A percentile compares a stretch with the other conserved stretches of the same genome.
Evolutionary conservation across 805 yeast genomes (phyloP).

Genomic region (Zygosaccharomyces rouxii): DNA sequence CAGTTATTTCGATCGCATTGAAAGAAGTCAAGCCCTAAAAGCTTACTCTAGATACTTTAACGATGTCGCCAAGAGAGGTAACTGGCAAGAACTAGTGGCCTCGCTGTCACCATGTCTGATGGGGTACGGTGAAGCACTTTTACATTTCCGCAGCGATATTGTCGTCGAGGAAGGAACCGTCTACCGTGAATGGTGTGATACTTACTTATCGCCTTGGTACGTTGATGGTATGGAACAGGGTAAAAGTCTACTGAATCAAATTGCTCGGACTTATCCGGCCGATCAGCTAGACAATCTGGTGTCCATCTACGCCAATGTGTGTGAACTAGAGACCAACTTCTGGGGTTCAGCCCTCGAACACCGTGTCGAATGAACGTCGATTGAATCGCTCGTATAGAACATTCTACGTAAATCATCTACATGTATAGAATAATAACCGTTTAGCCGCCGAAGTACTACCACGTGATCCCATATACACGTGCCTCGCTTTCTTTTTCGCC

Average conservation of each 20-base stretch:
- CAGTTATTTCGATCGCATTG: constrained; percentile 42
- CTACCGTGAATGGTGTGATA: constrained; percentile 52
- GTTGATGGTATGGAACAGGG: constrained; percentile 51
- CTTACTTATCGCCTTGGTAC: constrained; percentile 59
- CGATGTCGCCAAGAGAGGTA: constrained; percentile 48
- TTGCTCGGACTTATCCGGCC: constrained; percentile 39
- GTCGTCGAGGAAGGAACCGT: constrained; percentile 23
- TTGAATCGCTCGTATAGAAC: too few species aligned
- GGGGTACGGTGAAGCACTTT: constrained; percentile 63
- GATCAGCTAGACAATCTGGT: constrained; percentile 49
- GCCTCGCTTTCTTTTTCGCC: neutral
- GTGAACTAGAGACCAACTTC: constrained; percentile 57
- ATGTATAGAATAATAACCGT: neutral
- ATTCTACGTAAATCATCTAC: neutral
- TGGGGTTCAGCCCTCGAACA: constrained; percentile 51
- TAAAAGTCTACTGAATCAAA: constrained; percentile 42
- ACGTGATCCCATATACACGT: too few species aligned
- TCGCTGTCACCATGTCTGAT: constrained; percentile 73
- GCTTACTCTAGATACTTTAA: constrained; percentile 59
- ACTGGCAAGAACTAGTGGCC: constrained; percentile 60
- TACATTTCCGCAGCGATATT: constrained; percentile 33
- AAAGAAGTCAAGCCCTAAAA: constrained; percentile 52
- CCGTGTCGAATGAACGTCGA: neutral
- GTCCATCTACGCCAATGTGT: constrained; percentile 55
- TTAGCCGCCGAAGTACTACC: neutral